A percentile compares a stretch with the other conserved stretches of the same genome.
Evolutionary conservation across 2,329 filamentous ascomycete species (phyloP).

Genomic region (Colletotrichum abscissum): DNA sequence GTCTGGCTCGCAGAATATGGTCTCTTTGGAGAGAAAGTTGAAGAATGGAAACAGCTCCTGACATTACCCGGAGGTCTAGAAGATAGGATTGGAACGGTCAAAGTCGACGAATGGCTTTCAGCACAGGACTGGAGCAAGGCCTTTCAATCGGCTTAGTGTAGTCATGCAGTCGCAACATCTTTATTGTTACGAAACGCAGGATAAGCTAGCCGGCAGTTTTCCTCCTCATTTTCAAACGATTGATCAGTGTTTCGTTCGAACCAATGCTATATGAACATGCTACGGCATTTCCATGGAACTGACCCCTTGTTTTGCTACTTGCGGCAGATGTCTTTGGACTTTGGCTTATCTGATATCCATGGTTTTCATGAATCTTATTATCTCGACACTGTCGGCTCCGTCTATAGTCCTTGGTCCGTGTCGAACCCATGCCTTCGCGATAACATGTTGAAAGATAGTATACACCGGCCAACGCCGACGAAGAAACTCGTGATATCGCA

Average conservation of each 20-base stretch:
- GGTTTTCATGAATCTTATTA: background rate
- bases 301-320: background rate
- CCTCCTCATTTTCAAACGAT: too few species aligned
- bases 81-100: background rate
- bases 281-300: background rate
- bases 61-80: background rate
- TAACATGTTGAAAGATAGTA: background rate
- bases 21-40: conserved; percentile 1
- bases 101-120: background rate
- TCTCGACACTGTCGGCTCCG: background rate
- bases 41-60: conserved; percentile 13
- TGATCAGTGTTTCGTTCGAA: too few species aligned
- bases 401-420: background rate
- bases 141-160: background rate
- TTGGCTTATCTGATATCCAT: background rate
- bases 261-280: too few species aligned
- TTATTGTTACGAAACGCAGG: background rate
- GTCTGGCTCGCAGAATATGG: conserved; percentile 10
- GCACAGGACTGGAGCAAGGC: conserved; percentile 3
- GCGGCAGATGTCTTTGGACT: background rate
- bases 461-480: background rate
- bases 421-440: background rate
- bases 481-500: background rate
- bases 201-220: too few species aligned
- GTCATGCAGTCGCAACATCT: background rate